Evolutionary conservation across 768 basidiomycete species (phyloP), one percentile per base, ranked within the genome.

Genomic region (Fomitopsis serialis): DNA sequence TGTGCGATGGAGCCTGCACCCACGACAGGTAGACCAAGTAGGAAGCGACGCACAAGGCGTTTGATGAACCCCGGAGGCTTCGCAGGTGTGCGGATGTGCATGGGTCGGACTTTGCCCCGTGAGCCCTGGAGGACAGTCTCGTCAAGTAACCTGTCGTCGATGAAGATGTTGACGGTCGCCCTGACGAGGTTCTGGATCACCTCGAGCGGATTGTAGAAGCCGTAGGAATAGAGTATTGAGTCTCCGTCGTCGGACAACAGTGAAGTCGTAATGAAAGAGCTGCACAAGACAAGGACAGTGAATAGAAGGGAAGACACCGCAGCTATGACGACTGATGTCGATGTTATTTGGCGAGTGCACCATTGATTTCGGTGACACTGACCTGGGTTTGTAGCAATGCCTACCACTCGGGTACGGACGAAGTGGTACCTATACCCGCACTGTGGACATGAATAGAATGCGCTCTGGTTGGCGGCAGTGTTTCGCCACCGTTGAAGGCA

Each of bases 391-490:
- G 84, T 83, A 19, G 87, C 90, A 52, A 92, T 70, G 27, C 89
- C 90, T 11, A 81, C 71, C 13, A 81, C 78, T 32, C 72, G 77
- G 1, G 89, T 92, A 23, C 90, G 79, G 9, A 84, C 77, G 61
- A 90, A 90, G 40, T 83, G 79, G 65, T 92, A 92, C 54, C 74
- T 77, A 63, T 90, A 92, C 48, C 76, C 80, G 60, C 90, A 92
- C 67, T 91, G 88, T 1, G 85, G 85, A 61, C 90, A 92, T 12
- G 79, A 72, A 71, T 85, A 91, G 74, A 90, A 92, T 10, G 87
- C 82, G 55, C 76, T 79, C 37, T 76, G 68, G n/a, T 81, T 81
- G 25, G 71, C 56, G 17, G 89, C 83, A 0, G 76, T 72, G 36
- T 75, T 82, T 53, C 90, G 75, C 90, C 90, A 92, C 50, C 71